Evolutionary conservation across 805 yeast genomes (phyloP), one percentile per base, ranked within the genome.

Genomic region (Candida succiphila): DNA sequence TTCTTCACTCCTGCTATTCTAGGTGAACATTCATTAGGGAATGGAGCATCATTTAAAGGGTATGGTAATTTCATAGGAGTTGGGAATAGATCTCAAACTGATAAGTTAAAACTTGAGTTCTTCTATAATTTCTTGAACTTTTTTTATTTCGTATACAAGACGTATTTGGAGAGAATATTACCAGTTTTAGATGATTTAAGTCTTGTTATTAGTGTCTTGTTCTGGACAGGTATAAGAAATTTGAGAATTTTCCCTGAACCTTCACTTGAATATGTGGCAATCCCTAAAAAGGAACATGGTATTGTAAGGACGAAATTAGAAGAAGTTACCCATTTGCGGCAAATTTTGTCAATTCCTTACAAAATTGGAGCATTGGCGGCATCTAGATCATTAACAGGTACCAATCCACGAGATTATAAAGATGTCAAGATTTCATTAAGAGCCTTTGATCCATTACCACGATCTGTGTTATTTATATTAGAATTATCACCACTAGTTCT

Each of bases 391-490:
- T 33, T 47, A 9, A 44, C 38, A n/a, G 32, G 34, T n/a, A 29
- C 37, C 3, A 37, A 41, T 6, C 61, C 61, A 14, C 43, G 40
- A 25, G 34, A 28, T 29, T 40, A 35, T 29, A 17, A 26, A 30
- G 33, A 41, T 8, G 41, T 46, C 24, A 30, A 33, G 17, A 37
- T 35, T 27, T 36, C 41, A 2, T 29, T 36, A 12, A 45, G 43
- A 5, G 33, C 40, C 12, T 42, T 36, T 17, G 36, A 31, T 25
- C n/a, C n/a, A n/a, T 30, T 54, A 3, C 70, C 72, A 1, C 32
- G 36, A 2, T 48, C 59, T 20, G 34, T 63, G 7, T 47, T 52
- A 2, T 45, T 59, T 12, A 46, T 64, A 5, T 52, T 65, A 26
- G 52, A 58, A 30, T 37, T 54, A 37, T 43, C 38, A 17, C 51